Evolutionary conservation across 2,329 filamentous ascomycete species (phyloP).

Genomic region (Botryotinia convoluta): DNA sequence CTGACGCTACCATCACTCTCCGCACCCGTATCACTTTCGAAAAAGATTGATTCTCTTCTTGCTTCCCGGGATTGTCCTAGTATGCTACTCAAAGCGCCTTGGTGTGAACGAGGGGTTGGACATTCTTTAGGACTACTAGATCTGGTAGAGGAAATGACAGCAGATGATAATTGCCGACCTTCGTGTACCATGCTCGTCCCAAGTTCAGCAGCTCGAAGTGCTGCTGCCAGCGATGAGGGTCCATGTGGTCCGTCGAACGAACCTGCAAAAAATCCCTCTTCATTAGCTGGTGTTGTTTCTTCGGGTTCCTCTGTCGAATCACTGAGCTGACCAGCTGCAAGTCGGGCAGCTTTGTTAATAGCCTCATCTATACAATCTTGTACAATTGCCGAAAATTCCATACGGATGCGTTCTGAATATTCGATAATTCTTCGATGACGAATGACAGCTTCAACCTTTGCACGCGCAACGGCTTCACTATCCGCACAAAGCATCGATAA

Average conservation of each 20-base stretch:
- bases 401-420: slow-evolving; percentile 90
- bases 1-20: slow-evolving; percentile 79
- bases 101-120: slow-evolving; percentile 84
- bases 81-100: slow-evolving; percentile 51
- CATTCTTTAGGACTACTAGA: slow-evolving; percentile 85
- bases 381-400: slow-evolving; percentile 89
- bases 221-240: slow-evolving; percentile 54
- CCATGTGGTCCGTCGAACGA: slow-evolving; percentile 51
- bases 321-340: slow-evolving; percentile 79
- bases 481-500: slow-evolving; percentile 84
- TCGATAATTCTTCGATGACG: slow-evolving; percentile 91
- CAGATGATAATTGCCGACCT: slow-evolving; percentile 50
- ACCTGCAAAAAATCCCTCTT: slow-evolving; percentile 52
- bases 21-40: slow-evolving; percentile 74
- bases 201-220: slow-evolving; percentile 43
- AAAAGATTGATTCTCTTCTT: slow-evolving; percentile 73
- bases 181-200: slow-evolving; percentile 34
- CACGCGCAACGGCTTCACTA: slow-evolving; percentile 77
- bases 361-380: slow-evolving; percentile 95
- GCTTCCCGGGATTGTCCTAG: slow-evolving; percentile 59
- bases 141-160: slow-evolving; percentile 61
- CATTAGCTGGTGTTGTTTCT: slow-evolving; percentile 46
- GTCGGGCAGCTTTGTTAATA: slow-evolving; percentile 81
- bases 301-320: slow-evolving; percentile 60
- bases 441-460: slow-evolving; percentile 90